A percentile compares a stretch with the other conserved stretches of the same genome.
phyloP scores from a whole-genome alignment of 2,329 filamentous ascomycete species.

The Aspergillus unguis region DNA sequence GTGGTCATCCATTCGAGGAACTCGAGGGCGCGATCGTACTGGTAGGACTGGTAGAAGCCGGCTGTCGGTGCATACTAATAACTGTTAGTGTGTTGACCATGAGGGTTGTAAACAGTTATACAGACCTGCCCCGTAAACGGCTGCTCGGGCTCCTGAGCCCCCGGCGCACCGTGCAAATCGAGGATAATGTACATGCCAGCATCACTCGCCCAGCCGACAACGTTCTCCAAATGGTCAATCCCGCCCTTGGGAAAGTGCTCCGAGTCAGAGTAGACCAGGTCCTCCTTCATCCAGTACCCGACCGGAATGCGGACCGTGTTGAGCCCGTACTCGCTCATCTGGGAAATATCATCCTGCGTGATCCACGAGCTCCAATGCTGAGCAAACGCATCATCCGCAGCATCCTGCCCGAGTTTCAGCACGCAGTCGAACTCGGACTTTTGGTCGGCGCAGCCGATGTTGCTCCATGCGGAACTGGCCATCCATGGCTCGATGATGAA shows the following conservation, averaged over 20 bases:
- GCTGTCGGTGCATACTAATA: conserved; percentile 32
- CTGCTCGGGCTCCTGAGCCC: conserved; percentile 27
- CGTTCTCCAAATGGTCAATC: conserved; percentile 45
- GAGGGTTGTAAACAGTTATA: not conserved
- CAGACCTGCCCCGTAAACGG: not conserved
- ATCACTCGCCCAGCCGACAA: conserved; percentile 50
- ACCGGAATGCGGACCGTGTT: conserved; percentile 56
- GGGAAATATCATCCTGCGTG: conserved; percentile 47
- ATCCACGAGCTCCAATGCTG: conserved; percentile 53
- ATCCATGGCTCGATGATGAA: conserved; percentile 58
- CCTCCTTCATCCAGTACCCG: conserved; percentile 56
- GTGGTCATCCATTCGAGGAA: conserved; percentile 58
- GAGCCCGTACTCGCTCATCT: conserved; percentile 50
- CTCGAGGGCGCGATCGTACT: conserved; percentile 54
- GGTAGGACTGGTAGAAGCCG: conserved; percentile 56
- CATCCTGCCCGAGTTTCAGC: conserved; percentile 45
- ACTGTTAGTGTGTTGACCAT: too few relatives aligned
- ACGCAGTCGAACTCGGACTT: conserved; percentile 57
- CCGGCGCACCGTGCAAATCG: conserved; percentile 33
- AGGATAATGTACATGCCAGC: conserved; percentile 54
- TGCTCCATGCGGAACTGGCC: conserved; percentile 44
- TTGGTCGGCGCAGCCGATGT: conserved; percentile 48
- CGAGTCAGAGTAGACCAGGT: conserved; percentile 45
- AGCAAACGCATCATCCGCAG: conserved; percentile 48
- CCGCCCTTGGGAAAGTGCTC: conserved; percentile 54